These are phyloP conservation scores for Botrytis squamosa DNA, from an alignment of 2,329 filamentous ascomycete species.

Conservation along the genomic window DNA sequence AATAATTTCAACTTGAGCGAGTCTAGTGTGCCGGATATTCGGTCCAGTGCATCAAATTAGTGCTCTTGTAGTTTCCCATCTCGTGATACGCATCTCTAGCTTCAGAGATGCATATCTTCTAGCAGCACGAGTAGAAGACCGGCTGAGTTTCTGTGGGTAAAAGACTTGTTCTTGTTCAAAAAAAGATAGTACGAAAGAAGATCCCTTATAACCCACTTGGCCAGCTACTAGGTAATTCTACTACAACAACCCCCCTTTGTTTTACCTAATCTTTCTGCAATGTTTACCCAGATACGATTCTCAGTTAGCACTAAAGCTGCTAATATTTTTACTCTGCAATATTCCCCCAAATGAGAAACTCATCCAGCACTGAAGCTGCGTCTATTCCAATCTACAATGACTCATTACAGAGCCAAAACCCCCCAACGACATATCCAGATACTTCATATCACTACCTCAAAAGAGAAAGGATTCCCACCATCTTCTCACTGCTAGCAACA, in stretches of 20 bases:
- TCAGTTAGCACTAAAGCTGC: neutral
- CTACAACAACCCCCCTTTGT: neutral
- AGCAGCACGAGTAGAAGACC: neutral
- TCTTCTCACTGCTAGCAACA: too few species aligned
- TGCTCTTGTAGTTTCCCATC: neutral
- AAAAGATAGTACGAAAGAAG: neutral
- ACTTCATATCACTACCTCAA: neutral
- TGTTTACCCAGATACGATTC: neutral
- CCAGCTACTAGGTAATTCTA: neutral
- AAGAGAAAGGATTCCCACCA: neutral
- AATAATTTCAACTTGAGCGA: neutral
- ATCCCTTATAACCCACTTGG: neutral
- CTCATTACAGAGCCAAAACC: neutral
- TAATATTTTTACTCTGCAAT: too few species aligned
- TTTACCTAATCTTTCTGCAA: neutral
- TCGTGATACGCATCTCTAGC: neutral
- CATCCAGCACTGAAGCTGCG: too few species aligned
- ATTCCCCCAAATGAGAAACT: too few species aligned
- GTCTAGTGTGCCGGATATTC: neutral
- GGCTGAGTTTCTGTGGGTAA: neutral
- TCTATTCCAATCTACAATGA: neutral
- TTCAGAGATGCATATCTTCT: neutral
- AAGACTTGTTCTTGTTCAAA: neutral
- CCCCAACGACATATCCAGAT: neutral
- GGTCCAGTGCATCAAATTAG: neutral